Percentiles rank a stretch among this genome's conserved stretches.
Conservation (phyloP, 2,329 filamentous ascomycete genomes). For the Neurospora sp. region DNA sequence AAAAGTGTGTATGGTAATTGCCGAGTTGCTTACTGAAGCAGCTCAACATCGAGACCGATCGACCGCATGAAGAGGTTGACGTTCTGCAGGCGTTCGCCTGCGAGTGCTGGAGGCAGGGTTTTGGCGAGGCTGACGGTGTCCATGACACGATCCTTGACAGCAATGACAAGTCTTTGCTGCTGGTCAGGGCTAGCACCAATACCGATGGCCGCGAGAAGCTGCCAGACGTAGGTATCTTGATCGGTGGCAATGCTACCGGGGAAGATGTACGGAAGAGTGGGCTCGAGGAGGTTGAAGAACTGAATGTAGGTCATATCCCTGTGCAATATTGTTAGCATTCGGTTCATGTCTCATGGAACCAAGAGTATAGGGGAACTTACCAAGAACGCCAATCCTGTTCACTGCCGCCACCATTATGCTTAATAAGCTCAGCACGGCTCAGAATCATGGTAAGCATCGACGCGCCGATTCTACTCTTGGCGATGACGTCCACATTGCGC, state of each 20-base stretch:
- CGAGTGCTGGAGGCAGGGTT: conserved; percentile 79
- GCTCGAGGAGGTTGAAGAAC: conserved; percentile 81
- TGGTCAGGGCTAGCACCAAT: conserved; percentile 90
- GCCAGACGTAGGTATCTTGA: conserved; percentile 96
- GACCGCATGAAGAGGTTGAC: conserved; percentile 98
- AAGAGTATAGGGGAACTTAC: conserved; percentile 32
- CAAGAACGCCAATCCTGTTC: conserved; percentile 74
- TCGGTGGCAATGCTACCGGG: conserved; percentile 81
- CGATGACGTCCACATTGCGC: conserved; percentile 74
- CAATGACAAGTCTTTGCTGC: conserved; percentile 86
- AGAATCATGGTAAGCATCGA: conserved; percentile 89
- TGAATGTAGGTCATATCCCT: conserved; percentile 71
- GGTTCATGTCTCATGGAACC: not conserved
- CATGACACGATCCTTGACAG: conserved; percentile 96
- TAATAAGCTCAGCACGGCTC: conserved; percentile 86
- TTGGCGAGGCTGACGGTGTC: conserved; percentile 85
- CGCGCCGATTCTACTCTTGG: conserved; percentile 77
- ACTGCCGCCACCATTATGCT: conserved; percentile 62
- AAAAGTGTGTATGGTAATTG: not conserved
- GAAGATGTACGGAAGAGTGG: conserved; percentile 76
- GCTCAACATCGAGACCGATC: conserved; percentile 93
- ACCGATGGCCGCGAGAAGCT: conserved; percentile 90
- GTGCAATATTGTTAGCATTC: conserved; percentile 22
- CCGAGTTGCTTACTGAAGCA: conserved; percentile 31
- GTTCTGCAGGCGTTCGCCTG: conserved; percentile 71